Evolutionary conservation across 805 yeast genomes (phyloP).

Genomic region (Candida tallmaniae): DNA sequence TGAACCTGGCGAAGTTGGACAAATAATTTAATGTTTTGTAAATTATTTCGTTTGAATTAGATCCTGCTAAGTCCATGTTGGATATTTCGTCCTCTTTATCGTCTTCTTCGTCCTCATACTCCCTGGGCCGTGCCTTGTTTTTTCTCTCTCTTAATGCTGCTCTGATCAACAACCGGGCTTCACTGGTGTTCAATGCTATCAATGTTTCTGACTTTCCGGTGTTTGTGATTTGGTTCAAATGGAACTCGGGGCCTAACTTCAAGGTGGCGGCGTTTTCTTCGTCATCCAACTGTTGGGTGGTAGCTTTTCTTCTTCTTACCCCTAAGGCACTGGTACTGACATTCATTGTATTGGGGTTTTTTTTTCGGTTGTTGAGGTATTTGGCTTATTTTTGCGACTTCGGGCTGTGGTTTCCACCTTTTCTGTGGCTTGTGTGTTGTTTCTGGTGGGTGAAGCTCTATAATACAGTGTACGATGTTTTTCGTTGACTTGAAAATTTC

Average conservation of each 20-base stretch:
- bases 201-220: constrained; percentile 73
- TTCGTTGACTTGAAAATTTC: no score
- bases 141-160: constrained; percentile 74
- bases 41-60: constrained; percentile 80
- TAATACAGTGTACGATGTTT: no score
- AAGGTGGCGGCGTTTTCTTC: constrained; percentile 90
- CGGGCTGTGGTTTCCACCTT: no score
- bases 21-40: constrained; percentile 89
- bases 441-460: no score
- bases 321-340: constrained; percentile 86
- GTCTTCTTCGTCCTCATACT: constrained; percentile 18
- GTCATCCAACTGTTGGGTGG: constrained; percentile 60
- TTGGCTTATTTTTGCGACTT: neutral
- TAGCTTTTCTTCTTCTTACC: constrained; percentile 67
- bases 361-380: neutral
- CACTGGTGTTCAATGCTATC: constrained; percentile 82
- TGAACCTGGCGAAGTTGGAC: constrained; percentile 81
- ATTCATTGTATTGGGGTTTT: constrained; percentile 49
- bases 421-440: no score
- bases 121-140: constrained; percentile 34
- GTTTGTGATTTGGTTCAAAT: constrained; percentile 71
- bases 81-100: constrained; percentile 43
- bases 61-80: constrained; percentile 51
- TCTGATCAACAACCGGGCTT: constrained; percentile 83
- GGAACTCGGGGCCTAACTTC: constrained; percentile 91